A percentile compares a stretch with the other conserved stretches of the same genome.
Evolutionary conservation across 148 eudicot species (phyloP).

Genomic region (Heliosperma pusillum): DNA sequence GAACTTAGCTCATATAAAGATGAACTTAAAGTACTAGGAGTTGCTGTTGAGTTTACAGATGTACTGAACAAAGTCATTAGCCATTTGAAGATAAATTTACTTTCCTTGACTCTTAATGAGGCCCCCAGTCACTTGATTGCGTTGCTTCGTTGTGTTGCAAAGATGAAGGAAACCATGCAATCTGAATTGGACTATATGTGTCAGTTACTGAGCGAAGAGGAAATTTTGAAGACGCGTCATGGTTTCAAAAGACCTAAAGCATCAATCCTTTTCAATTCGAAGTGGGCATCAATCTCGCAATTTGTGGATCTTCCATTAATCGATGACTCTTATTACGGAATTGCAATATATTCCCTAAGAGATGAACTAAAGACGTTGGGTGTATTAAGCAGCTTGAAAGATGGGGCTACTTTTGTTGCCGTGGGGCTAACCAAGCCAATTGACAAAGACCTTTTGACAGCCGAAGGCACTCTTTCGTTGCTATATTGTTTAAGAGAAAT

Average conservation of each 20-base stretch:
- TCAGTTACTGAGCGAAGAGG: conserved; percentile 8
- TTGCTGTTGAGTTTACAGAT: conserved; percentile 16
- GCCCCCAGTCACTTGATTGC: conserved; percentile 7
- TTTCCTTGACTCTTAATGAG: background rate
- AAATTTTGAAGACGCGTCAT: conserved; percentile 24
- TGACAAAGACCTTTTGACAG: conserved; percentile 21
- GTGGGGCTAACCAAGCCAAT: conserved; percentile 19
- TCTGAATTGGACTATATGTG: conserved; percentile 10
- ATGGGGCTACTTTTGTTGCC: conserved; percentile 24
- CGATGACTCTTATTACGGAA: conserved; percentile 32
- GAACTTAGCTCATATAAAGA: background rate
- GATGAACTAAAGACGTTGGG: conserved; percentile 29
- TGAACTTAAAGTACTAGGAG: conserved; percentile 20
- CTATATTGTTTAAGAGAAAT: conserved; percentile 18
- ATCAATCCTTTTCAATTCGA: conserved; percentile 24
- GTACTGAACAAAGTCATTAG: conserved; percentile 14
- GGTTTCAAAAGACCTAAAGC: conserved; percentile 21
- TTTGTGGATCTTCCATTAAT: conserved; percentile 37
- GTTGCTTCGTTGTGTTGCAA: conserved; percentile 11
- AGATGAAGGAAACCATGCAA: background rate
- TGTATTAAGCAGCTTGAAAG: conserved; percentile 27
- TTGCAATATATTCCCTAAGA: conserved; percentile 21
- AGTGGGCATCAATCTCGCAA: conserved; percentile 30
- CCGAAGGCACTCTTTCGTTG: conserved; percentile 27
- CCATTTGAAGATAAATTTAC: conserved; percentile 17